Base-by-base conservation (phyloP, 352 stramenopile genomes). In the Globisporangium orthogonon region DNA sequence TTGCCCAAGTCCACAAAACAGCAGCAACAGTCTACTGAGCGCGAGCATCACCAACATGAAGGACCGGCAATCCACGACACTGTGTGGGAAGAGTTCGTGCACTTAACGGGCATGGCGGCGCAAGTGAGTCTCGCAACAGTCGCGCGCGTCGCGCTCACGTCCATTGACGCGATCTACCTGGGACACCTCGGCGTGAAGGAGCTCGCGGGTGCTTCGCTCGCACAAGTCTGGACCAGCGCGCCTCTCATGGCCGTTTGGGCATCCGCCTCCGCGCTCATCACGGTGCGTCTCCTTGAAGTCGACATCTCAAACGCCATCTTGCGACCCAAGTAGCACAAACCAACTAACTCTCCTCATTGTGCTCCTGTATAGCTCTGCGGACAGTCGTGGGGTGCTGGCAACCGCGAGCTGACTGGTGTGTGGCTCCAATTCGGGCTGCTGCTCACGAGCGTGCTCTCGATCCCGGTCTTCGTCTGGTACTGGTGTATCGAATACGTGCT, bases 131-230 rank as follows among this genome's bases (percentile, higher is more conserved):
- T 89, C 49, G 69, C 73, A 31, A 87, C 75, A 11, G 56, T 91
- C 44, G 78, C 78, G 2, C 68, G 78, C n/a, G 74, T 83, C 59
- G 68, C 70, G 29, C 73, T 90, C 48, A 76, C 74, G 6, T 76
- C 84, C 17, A 89, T 91, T 50, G 79, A 93, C 66, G 73, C 77
- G 15, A 66, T 87, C 15, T 93, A 92, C 58, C 62, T 94, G 9
- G 86, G 86, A 3, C 82, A 94, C 56, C 59, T 93, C n/a, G 86
- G 86, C 13, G 66, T 86, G 15, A 70, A 83, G 37, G 67, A 89
- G 50, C 69, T 94, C 11, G 83, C 83, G 17, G 83, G 70, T 1
- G 77, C 75, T 1, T 89, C 86, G 11, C 66, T 94, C n/a, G 70
- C 76, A 5, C 72, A 84, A 45, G 65, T 91, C 5, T 91, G 81